These are phyloP conservation scores for Trametes villosa DNA, from an alignment of 768 basidiomycete species.

Conservation along the genomic window DNA sequence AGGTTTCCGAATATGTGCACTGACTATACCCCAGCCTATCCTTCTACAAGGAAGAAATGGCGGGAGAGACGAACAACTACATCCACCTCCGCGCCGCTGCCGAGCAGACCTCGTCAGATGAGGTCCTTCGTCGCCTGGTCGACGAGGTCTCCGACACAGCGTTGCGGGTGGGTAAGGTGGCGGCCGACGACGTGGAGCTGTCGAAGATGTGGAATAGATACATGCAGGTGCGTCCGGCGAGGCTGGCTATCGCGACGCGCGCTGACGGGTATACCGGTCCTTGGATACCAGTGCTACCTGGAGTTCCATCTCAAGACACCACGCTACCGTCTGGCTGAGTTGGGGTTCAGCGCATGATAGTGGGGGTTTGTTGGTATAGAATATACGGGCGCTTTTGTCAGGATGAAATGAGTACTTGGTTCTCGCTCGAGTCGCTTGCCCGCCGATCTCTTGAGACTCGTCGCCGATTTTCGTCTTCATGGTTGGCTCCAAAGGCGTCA, in stretches of 20 bases:
- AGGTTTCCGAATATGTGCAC: too few species aligned
- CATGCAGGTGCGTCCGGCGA: not conserved
- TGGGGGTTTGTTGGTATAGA: too few species aligned
- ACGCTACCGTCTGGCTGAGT: constrained; percentile 3
- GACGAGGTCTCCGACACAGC: constrained; percentile 16
- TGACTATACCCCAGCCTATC: constrained; percentile 14
- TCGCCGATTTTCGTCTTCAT: too few species aligned
- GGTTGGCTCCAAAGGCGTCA: too few species aligned
- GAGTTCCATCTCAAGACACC: constrained; percentile 14
- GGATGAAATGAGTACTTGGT: too few species aligned
- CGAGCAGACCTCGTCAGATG: constrained; percentile 3
- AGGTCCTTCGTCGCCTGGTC: constrained; percentile 9
- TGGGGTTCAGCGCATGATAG: not conserved
- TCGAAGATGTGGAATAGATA: not conserved
- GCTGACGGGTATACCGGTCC: too few species aligned
- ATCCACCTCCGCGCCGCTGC: constrained; percentile 18
- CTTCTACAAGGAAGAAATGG: constrained; percentile 29
- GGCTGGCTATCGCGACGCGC: not conserved
- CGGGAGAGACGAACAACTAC: constrained; percentile 25
- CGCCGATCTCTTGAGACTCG: too few species aligned
- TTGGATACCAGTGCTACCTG: not conserved
- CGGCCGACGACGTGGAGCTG: constrained; percentile 3
- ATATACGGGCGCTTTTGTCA: too few species aligned
- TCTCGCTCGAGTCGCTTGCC: too few species aligned
- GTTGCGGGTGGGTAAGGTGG: not conserved